phyloP scores from a whole-genome alignment of 2,329 filamentous ascomycete species.

The Dichotomopilus funicola region DNA sequence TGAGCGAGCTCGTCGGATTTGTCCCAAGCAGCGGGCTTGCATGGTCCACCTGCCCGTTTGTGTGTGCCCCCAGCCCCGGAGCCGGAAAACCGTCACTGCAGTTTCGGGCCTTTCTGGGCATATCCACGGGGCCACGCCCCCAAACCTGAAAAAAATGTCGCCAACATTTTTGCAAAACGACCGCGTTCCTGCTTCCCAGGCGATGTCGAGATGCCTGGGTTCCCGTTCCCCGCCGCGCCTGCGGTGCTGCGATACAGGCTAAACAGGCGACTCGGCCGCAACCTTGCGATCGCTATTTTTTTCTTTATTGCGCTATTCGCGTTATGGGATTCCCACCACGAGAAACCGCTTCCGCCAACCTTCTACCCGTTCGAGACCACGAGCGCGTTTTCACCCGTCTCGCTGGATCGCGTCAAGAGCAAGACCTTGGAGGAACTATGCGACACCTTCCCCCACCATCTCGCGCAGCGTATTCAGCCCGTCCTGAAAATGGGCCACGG shows the following conservation, averaged over 20 bases:
- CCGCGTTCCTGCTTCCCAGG: neutral
- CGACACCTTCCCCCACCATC: conserved; percentile 24
- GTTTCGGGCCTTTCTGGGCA: too few species aligned
- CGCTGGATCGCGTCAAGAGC: conserved; percentile 12
- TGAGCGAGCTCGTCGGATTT: too few species aligned
- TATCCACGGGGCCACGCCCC: neutral
- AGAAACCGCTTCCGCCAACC: neutral
- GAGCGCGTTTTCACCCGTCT: conserved; percentile 25
- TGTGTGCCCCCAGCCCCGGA: too few species aligned
- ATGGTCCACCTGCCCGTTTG: too few species aligned
- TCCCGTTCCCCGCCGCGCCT: neutral
- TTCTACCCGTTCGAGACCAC: conserved; percentile 24
- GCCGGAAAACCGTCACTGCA: too few species aligned
- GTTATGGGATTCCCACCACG: neutral
- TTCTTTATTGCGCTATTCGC: neutral
- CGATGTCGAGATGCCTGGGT: neutral
- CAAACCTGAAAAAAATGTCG: neutral
- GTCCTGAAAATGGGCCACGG: conserved; percentile 44
- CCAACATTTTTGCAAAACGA: neutral
- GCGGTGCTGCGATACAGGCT: neutral
- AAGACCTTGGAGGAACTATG: conserved; percentile 23
- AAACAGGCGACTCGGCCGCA: conserved; percentile 1
- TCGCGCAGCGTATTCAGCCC: conserved; percentile 25
- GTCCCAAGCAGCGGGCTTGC: too few species aligned
- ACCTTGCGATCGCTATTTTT: neutral